Base-by-base conservation (phyloP, 345 rosid genomes). In the Geranium rotundifolium region DNA sequence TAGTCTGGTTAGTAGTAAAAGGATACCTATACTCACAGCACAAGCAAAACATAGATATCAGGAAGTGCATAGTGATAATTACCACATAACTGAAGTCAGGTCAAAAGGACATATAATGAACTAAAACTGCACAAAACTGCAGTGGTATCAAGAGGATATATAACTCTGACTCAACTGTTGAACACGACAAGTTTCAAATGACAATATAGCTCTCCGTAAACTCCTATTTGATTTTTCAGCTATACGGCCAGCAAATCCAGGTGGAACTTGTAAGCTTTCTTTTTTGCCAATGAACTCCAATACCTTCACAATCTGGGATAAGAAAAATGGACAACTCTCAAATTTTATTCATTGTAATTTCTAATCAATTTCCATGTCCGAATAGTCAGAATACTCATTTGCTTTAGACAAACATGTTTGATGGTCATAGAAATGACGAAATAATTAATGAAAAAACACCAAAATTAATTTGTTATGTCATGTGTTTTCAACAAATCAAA, bases 171-270 rank as follows among this genome's bases (percentile, higher is more conserved):
- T 78, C 81, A 79, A 90, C 97, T 90, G 90, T 82, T 88, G 96
- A 29, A 83, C 88, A 65, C 86, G 85, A 61, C 88, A 85, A 73
- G 97, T 93, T 77, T 88, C 97, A 66, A 90, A 80, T 57, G 90
- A 85, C 64, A 90, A 77, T 57, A 93, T 80, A 55, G 95, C 96
- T 73, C 97, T 83, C 75, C 96, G 77, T 57, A 93, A 82, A 75
- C 85, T 90, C 66, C 92, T 85, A 63, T 83, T 88, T 55, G 97
- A 86, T 75, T 90, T 93, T 68, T 82, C 97, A 2, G 96, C 92
- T 71, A 93, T 31, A 46, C 85, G 92, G 55, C 77, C 82, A 62
- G 90, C 92, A 81, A 93, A 88, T 69, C 90, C 92, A 54, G 84
- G 67, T 13, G 92, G 97, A 64, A 90, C 77, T 72, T 90, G 84